Evolutionary conservation across 495 filamentous ascomycete species (phyloP).

Genomic region (Staphylotrichum longicolle): DNA sequence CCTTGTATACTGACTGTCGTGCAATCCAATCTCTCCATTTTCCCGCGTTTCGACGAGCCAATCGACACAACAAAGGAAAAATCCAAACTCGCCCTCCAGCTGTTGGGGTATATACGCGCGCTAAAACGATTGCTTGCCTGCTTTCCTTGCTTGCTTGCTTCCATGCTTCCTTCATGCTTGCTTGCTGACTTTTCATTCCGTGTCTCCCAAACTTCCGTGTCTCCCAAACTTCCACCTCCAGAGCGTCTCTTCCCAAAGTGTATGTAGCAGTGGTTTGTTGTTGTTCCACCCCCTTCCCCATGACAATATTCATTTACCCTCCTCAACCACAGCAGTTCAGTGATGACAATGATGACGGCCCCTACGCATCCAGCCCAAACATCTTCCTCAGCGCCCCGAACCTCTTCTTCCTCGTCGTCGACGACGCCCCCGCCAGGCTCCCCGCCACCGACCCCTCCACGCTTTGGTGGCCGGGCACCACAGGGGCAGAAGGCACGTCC

Average conservation of each 20-base stretch:
- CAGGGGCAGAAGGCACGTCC: too few species aligned
- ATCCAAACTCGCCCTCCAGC: constrained; percentile 6
- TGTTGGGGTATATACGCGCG: constrained; percentile 5
- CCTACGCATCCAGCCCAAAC: constrained; percentile 53
- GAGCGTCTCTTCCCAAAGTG: too few species aligned
- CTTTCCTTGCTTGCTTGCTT: background rate
- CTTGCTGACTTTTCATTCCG: background rate
- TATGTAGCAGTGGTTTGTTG: too few species aligned
- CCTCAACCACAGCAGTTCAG: background rate
- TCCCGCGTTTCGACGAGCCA: background rate
- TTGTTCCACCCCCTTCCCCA: background rate
- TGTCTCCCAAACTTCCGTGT: too few species aligned
- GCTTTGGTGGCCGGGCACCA: background rate
- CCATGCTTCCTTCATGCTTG: background rate
- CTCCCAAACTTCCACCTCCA: background rate
- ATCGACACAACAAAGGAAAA: background rate
- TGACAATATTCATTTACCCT: background rate
- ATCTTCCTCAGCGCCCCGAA: constrained; percentile 55
- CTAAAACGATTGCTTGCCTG: constrained; percentile 4
- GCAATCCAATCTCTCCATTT: too few species aligned
- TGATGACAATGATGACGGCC: too few species aligned
- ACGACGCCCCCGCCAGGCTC: constrained; percentile 25
- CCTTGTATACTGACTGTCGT: too few species aligned
- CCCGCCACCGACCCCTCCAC: constrained; percentile 28
- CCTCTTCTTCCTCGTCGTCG: constrained; percentile 59